phyloP scores from a whole-genome alignment of 192 early-diverging fungal genomes.

The Umbelopsis isabellina region DNA sequence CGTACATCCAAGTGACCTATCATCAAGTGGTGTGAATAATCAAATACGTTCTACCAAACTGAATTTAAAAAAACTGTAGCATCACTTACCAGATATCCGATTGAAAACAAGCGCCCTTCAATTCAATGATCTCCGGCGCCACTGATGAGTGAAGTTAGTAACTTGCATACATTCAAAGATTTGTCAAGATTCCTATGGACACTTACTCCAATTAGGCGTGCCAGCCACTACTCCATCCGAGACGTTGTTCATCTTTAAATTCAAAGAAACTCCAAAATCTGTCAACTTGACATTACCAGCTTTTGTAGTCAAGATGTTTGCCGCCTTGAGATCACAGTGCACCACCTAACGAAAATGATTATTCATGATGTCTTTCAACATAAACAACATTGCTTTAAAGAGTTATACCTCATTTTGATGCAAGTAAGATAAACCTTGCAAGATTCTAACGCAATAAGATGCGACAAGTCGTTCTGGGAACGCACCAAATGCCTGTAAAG shows the following conservation, averaged over 20 bases:
- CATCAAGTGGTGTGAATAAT: background rate
- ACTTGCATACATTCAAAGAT: too few relatives aligned
- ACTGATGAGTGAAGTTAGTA: conserved; percentile 37
- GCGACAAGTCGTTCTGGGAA: conserved; percentile 90
- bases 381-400: background rate
- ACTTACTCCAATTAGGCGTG: conserved; percentile 79
- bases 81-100: conserved; percentile 87
- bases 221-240: conserved; percentile 74
- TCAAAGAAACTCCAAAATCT: conserved; percentile 95
- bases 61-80: background rate
- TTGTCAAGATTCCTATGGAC: background rate
- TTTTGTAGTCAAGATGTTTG: conserved; percentile 96
- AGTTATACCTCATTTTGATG: conserved; percentile 75
- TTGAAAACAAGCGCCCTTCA: conserved; percentile 84
- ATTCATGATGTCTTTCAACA: background rate
- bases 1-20: conserved; percentile 88
- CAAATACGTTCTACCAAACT: background rate
- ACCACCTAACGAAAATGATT: conserved; percentile 52
- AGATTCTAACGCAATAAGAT: conserved; percentile 82
- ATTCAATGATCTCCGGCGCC: conserved; percentile 91
- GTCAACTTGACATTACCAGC: conserved; percentile 92
- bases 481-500: conserved; percentile 82
- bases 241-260: conserved; percentile 70
- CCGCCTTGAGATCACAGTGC: conserved; percentile 95
- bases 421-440: conserved; percentile 89